phyloP scores from a whole-genome alignment of 2,329 filamentous ascomycete genomes.

The Talaromyces sp. region DNA sequence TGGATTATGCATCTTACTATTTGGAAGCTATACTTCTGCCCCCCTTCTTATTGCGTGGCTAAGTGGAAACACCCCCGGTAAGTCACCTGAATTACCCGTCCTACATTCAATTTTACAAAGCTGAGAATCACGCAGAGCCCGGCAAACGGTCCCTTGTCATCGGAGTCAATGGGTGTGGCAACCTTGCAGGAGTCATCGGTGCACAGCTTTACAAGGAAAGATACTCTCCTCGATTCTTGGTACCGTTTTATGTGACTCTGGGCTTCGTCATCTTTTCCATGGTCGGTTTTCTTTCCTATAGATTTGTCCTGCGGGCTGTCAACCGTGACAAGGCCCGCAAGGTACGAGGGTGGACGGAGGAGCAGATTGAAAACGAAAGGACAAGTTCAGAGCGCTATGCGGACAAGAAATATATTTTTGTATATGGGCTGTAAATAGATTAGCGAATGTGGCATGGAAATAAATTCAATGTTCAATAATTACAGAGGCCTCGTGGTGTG shows the following conservation, averaged over 20 bases:
- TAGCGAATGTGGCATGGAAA: background rate
- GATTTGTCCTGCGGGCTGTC: slow-evolving; percentile 20
- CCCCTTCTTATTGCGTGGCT: slow-evolving; percentile 53
- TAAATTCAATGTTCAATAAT: background rate
- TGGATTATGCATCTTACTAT: slow-evolving; percentile 42
- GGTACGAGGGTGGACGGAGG: slow-evolving; percentile 18
- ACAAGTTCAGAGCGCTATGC: slow-evolving; percentile 17
- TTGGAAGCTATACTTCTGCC: slow-evolving; percentile 41
- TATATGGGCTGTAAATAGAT: slow-evolving; percentile 21
- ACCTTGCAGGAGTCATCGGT: slow-evolving; percentile 44
- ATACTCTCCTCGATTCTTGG: slow-evolving; percentile 28
- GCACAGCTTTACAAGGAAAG: slow-evolving; percentile 41
- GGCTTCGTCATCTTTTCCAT: slow-evolving; percentile 25
- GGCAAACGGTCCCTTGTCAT: slow-evolving; percentile 49
- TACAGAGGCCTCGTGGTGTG: background rate
- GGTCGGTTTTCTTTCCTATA: slow-evolving; percentile 28
- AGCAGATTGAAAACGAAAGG: slow-evolving; percentile 17
- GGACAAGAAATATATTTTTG: slow-evolving; percentile 26
- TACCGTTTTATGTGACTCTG: slow-evolving; percentile 29
- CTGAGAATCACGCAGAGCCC: slow-evolving; percentile 33
- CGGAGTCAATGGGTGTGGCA: slow-evolving; percentile 51
- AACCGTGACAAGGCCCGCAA: slow-evolving; percentile 18
- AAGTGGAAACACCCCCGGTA: slow-evolving; percentile 42
- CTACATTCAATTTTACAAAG: background rate
- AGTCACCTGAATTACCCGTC: background rate